Base-by-base conservation (phyloP, 2,329 filamentous ascomycete genomes). In the Calonectria crousiana region DNA sequence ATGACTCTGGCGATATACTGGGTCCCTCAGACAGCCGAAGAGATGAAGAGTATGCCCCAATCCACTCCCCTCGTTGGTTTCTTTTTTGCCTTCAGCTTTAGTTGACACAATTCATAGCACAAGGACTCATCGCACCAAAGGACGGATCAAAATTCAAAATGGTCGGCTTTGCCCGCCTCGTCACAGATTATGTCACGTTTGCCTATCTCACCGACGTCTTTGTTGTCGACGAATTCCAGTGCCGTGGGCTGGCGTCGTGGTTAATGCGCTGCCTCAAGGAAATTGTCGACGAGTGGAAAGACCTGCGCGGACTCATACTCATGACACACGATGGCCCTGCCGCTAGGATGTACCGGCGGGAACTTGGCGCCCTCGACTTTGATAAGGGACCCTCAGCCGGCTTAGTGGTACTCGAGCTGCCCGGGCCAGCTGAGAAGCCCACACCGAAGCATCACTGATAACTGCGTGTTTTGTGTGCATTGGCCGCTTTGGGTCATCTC, bases 171-270 rank as follows among this genome's bases (percentile, higher is more conserved):
- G 83, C 84, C 60, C 85, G 93, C 41, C 83, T 94, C n/a, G 85
- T 95, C 67, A 95, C 93, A 11, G 94, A 95, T 83, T 89, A 90
- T 78, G 88, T 91, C 60, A 93, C 93, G 0, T 91, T 94, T 78
- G 92, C 90, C 41, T 95, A 94, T 73, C 84, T 87, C 69, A 93
- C 93, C 32, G 93, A 95, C 79, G 91, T 94, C 26, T 95, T 93
- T 82, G 86, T 95, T 28, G 82, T 91, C 3, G 86, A 89, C 0
- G 87, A 89, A 49, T 90, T 91, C 78, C 92, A 93, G 80, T 88
- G 90, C 6, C 85, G 87, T 13, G 93, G 93, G 0, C 85, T 95
- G 1, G 93, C 91, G 4, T 89, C 86, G 53, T 95, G 92, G 92
- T 84, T 95, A 80, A 89, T 94, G 82, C 83, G 86, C 6, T 92